A percentile compares a stretch with the other conserved stretches of the same genome.
phyloP scores from a whole-genome alignment of 441 rosid species.

The Aquilaria agallochum region DNA sequence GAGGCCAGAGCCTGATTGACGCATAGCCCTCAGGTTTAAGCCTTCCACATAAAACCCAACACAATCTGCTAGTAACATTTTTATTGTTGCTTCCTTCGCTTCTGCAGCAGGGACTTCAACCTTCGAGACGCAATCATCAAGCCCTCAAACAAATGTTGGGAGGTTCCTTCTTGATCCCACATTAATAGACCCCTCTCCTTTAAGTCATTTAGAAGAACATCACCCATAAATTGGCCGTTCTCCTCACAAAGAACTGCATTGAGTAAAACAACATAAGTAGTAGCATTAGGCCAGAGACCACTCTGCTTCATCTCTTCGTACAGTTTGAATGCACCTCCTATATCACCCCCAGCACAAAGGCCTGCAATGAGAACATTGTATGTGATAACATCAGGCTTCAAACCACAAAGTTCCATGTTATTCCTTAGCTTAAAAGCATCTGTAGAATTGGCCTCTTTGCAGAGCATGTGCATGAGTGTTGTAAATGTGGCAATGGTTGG shows the following conservation, averaged over 20 bases:
- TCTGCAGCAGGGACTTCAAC: constrained; percentile 44
- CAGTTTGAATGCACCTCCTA: constrained; percentile 45
- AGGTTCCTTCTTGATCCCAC: constrained; percentile 31
- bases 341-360: constrained; percentile 52
- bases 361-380: constrained; percentile 79
- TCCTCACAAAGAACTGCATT: constrained; percentile 33
- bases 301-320: constrained; percentile 72
- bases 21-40: too few relatives aligned
- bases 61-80: not conserved
- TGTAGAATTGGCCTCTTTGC: constrained; percentile 40
- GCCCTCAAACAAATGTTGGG: constrained; percentile 26
- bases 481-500: constrained; percentile 81
- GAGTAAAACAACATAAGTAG: constrained; percentile 58
- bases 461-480: constrained; percentile 59
- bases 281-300: constrained; percentile 53
- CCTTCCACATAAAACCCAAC: too few relatives aligned
- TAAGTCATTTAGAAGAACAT: constrained; percentile 58
- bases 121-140: constrained; percentile 43
- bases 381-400: constrained; percentile 62
- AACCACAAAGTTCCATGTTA: constrained; percentile 44
- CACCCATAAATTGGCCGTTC: constrained; percentile 21
- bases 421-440: constrained; percentile 56
- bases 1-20: too few relatives aligned
- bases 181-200: constrained; percentile 50
- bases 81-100: constrained; percentile 29